Percentiles rank a stretch among this genome's conserved stretches.
These are phyloP conservation scores for Nicotiana rustica DNA, from an alignment of 305 asterid species.

Conservation along the genomic window DNA sequence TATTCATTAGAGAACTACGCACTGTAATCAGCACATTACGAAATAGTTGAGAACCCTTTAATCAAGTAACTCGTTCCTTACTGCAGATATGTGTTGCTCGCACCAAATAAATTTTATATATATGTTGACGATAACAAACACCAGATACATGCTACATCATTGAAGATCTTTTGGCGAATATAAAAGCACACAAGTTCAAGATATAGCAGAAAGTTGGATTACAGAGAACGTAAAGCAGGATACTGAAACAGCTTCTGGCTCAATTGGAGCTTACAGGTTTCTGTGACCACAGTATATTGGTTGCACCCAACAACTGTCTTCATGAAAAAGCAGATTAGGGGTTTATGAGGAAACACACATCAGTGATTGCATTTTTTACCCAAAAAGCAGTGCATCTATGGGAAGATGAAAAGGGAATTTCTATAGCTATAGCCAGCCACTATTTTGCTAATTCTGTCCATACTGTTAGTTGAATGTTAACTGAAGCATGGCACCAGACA, in stretches of 20 bases:
- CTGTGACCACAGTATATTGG: neutral
- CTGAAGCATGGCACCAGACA: neutral
- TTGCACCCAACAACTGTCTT: conserved; percentile 20
- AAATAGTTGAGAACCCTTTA: conserved; percentile 29
- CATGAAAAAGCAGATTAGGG: conserved; percentile 4
- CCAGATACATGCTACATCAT: conserved; percentile 1
- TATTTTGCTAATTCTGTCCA: conserved; percentile 20
- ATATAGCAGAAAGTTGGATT: neutral
- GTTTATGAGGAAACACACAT: conserved; percentile 15
- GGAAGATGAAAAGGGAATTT: neutral
- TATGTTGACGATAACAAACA: conserved; percentile 2
- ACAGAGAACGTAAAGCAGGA: neutral
- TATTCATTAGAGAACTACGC: conserved; percentile 20
- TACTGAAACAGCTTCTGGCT: neutral
- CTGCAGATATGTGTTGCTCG: conserved; percentile 1
- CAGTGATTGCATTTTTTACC: neutral
- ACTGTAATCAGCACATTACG: neutral
- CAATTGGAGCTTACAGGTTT: conserved; percentile 10
- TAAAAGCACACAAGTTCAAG: neutral
- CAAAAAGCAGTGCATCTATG: neutral
- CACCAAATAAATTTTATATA: neutral
- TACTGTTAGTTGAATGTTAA: neutral
- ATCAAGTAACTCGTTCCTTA: conserved; percentile 10
- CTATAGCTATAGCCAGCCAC: neutral
- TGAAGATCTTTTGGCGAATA: neutral